Evolutionary conservation across 164 flowering plant species (phyloP).

Genomic region (Vitis rupestris): DNA sequence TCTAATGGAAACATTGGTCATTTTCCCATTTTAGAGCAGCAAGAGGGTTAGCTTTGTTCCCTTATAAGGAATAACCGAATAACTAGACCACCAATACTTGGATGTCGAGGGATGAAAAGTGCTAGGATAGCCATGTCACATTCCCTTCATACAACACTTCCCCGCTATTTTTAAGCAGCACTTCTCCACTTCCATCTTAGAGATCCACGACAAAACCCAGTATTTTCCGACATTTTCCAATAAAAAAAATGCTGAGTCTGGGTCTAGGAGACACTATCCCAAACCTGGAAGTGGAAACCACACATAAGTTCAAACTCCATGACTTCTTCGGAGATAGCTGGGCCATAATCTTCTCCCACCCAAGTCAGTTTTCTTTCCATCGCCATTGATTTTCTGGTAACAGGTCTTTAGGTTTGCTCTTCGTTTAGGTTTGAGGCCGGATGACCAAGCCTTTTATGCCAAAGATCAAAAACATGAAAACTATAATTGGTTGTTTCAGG

Average conservation of each 20-base stretch:
- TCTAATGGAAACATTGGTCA: no score
- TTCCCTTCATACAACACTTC: conserved; percentile 39
- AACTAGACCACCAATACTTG: no score
- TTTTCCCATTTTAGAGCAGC: no score
- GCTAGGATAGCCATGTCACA: conserved; percentile 26
- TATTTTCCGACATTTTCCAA: no score
- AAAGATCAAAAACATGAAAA: no score
- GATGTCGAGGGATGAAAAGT: no score
- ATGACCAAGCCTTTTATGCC: no score
- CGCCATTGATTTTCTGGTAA: background rate
- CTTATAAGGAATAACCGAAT: no score
- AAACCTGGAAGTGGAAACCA: conserved; percentile 65
- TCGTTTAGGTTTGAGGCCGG: conserved; percentile 70
- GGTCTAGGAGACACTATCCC: conserved; percentile 82
- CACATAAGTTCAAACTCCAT: conserved; percentile 58
- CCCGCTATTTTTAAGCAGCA: background rate
- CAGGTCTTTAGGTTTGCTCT: background rate
- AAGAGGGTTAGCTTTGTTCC: no score
- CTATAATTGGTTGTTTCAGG: no score
- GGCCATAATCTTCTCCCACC: conserved; percentile 81
- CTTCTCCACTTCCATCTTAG: background rate
- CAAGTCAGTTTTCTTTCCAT: conserved; percentile 33
- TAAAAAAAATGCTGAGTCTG: conserved; percentile 64
- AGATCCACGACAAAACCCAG: background rate
- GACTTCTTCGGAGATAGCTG: conserved; percentile 53